Percentiles rank a stretch among this genome's conserved stretches.
These are phyloP conservation scores for Allantophomopsis cytisporea DNA, from an alignment of 2,329 filamentous ascomycete species.

Conservation along the genomic window DNA sequence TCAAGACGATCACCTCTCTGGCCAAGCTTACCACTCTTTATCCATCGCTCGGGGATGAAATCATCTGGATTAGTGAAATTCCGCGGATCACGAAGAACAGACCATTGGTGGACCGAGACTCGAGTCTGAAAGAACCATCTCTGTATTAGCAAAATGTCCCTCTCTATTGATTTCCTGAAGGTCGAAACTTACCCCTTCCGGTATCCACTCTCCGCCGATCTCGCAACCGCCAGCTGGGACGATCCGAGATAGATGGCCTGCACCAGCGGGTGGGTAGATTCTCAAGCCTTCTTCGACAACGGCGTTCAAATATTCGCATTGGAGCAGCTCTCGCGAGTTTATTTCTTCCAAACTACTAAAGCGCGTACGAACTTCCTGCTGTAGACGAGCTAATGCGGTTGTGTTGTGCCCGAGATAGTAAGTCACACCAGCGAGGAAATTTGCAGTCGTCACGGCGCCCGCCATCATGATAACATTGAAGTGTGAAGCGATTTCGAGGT, in stretches of 20 bases:
- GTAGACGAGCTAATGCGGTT: constrained; percentile 3
- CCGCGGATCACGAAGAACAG: constrained; percentile 6
- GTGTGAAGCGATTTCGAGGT: constrained; percentile 8
- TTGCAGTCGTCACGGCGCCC: constrained; percentile 8
- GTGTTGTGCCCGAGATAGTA: constrained; percentile 7
- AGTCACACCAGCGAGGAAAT: constrained; percentile 7
- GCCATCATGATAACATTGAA: constrained; percentile 11
- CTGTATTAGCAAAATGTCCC: background rate
- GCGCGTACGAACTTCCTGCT: constrained; percentile 4
- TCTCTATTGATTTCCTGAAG: background rate
- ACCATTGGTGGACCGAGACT: constrained; percentile 11
- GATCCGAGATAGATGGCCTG: constrained; percentile 6
- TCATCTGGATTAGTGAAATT: constrained; percentile 8
- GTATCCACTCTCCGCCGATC: constrained; percentile 9
- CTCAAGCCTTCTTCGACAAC: too few relatives aligned
- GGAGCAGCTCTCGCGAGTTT: too few relatives aligned
- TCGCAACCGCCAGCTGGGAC: constrained; percentile 8
- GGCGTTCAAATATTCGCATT: too few relatives aligned
- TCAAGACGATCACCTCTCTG: constrained; percentile 1
- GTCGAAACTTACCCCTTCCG: constrained; percentile 7
- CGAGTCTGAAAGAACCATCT: constrained; percentile 5
- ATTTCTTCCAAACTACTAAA: constrained; percentile 5
- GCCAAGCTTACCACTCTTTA: too few relatives aligned
- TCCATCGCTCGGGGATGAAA: constrained; percentile 10
- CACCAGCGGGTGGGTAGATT: constrained; percentile 6